Conservation (phyloP, 495 filamentous ascomycete genomes). For the Penicillium cataractarum region DNA sequence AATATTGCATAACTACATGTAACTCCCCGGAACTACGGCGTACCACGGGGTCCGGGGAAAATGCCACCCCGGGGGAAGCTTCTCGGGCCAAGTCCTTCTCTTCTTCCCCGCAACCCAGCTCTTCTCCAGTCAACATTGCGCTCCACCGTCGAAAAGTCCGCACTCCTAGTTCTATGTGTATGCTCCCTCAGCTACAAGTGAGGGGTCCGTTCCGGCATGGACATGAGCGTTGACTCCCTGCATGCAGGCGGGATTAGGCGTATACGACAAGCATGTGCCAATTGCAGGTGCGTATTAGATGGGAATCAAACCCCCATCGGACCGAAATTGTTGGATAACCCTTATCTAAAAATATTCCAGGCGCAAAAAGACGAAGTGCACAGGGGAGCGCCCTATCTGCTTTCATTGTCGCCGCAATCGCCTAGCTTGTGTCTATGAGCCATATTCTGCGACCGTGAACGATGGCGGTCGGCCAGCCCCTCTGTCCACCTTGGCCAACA, state of each 20-base stretch:
- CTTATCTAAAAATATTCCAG: conserved; percentile 10
- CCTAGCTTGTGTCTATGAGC: conserved; percentile 28
- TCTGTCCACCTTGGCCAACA: not conserved
- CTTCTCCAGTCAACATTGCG: not conserved
- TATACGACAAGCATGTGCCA: conserved; percentile 35
- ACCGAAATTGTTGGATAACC: not conserved
- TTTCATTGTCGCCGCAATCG: conserved; percentile 31
- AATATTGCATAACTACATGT: too few relatives aligned
- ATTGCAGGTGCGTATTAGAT: conserved; percentile 29
- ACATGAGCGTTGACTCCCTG: conserved; percentile 11
- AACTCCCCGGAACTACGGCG: too few relatives aligned
- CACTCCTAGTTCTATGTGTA: not conserved
- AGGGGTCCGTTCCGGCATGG: conserved; percentile 9
- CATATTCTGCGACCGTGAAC: conserved; percentile 21
- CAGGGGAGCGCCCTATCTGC: conserved; percentile 35
- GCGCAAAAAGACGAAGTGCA: conserved; percentile 38
- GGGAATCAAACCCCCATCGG: not conserved
- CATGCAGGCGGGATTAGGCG: conserved; percentile 26
- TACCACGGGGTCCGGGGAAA: conserved; percentile 8
- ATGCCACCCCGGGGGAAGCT: not conserved
- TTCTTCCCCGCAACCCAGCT: conserved; percentile 6
- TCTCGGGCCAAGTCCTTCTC: not conserved
- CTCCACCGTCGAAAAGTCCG: not conserved
- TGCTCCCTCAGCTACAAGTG: not conserved
- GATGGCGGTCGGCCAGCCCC: conserved; percentile 8